Base-by-base conservation (phyloP, 2,329 filamentous ascomycete genomes). In the Beauveria bassiana region DNA sequence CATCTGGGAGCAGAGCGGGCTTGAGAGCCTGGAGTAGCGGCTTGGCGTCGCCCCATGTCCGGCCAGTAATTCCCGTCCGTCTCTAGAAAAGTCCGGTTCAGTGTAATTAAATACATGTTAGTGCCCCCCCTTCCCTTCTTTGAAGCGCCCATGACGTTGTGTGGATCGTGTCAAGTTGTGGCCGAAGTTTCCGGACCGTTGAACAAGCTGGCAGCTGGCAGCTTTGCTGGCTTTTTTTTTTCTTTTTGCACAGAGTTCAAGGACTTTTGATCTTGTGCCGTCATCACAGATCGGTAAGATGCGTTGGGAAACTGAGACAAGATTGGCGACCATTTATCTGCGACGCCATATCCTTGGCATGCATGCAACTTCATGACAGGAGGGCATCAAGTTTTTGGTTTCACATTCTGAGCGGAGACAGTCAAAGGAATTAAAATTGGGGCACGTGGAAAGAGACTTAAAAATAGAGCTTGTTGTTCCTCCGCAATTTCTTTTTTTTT, bases 401-500 rank as follows among this genome's bases (percentile, higher is more conserved):
- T 20, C 14, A 9, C 24, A n/a, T 49, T 31, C 8, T 38, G 16
- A 9, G 56, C 28, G 56, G 46, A 22, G 46, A 12, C 26, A 34
- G 22, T 43, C 28, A 6, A 7, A 42, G 50, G 42, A 47, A 24
- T 43, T 58, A 49, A 34, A 54, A 54, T 20, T 28, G 58, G 58
- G 42, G 42, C 28, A 6, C 8, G 16, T n/a, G 40, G 18, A 60
- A 60, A 26, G 34, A 60, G 58, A 54, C 49, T 60, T 60, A 60
- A 54, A 54, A 54, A 47, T 54, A 60, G 58, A 60, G 58, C 58
- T 60, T 53, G 22, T 55, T 42, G 20, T 56, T 22, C 3, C 31
- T 22, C 26, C 3, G 16, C 20, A 20, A 1, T 34, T 26, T 28
- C 8, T 28, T 28, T 28, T 28, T 28, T 28, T 9, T 28, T 28